Base-by-base conservation (phyloP, 2,329 filamentous ascomycete genomes). In the Penicillium concentricum region DNA sequence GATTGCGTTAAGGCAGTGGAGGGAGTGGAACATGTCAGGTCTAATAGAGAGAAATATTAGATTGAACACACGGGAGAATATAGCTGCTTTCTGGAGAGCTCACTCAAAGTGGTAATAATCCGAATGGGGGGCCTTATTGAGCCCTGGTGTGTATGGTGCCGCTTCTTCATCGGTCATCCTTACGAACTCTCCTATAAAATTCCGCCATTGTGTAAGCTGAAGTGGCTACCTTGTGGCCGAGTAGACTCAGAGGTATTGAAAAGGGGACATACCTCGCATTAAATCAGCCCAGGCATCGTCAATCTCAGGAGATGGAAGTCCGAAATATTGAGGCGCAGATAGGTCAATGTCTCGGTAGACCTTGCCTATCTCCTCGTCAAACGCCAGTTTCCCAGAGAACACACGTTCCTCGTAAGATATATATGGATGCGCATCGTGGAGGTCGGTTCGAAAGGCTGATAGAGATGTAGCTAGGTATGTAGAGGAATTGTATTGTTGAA, bases 21-120 rank as follows among this genome's bases (percentile, higher is more conserved):
- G 30, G 20, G 39, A 52, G 30, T 45, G 39, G 32, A 45, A 52
- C 39, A 52, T 52, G 22, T 35, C 49, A 22, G 39, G 49, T 35
- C 39, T 45, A 24, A 16, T 8, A 24, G 15, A 51, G 30, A 34
- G 30, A 10, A 18, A 30, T 12, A 6, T 41, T 42, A 35, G 26
- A 34, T 13, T 34, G 30, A 10, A 5, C 22, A 30, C 8, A 10
- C 10, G 10, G 26, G 28, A 5, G 30, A 15, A 34, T 34, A 15
- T 34, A 34, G 30, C 30, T 4, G 30, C 5, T 34, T 34, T 12
- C 28, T 34, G 12, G 13, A 34, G 30, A 15, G 12, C 37, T 42
- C 20, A 38, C 39, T 52, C 49, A 26, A 52, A 44, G 41, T 52
- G 39, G 32, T 52, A 44, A 20, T 45, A 10, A 16, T 43, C 10